phyloP scores from a whole-genome alignment of 1,284 basidiomycete genomes.

The Salmacisia buchloeana region DNA sequence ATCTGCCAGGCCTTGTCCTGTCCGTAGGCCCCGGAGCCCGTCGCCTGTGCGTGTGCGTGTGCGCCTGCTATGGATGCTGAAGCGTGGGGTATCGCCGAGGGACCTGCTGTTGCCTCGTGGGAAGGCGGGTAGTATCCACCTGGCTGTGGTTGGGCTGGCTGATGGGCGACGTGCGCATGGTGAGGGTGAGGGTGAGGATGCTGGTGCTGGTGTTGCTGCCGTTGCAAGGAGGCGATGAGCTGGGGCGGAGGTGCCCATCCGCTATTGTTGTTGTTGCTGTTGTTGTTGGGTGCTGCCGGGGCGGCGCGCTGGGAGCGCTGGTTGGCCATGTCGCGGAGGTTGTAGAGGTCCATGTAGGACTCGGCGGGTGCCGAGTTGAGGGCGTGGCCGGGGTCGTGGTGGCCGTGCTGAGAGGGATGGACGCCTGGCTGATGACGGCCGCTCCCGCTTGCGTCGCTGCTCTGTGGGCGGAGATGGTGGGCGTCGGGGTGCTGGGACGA shows the following conservation, averaged over 20 bases:
- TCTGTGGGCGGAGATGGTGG: too few relatives aligned
- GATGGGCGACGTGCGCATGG: too few relatives aligned
- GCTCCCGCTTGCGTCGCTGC: too few relatives aligned
- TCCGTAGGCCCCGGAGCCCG: constrained; percentile 20
- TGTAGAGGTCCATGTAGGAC: neutral
- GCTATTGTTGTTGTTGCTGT: too few relatives aligned
- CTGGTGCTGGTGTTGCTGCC: neutral
- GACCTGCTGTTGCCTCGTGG: neutral
- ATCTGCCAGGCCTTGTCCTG: constrained; percentile 37
- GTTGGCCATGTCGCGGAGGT: neutral
- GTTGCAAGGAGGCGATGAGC: neutral
- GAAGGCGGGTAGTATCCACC: neutral
- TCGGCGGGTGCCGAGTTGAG: neutral
- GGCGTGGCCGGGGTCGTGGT: neutral
- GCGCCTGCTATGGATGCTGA: constrained; percentile 15
- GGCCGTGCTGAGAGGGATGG: neutral
- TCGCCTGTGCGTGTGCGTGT: neutral
- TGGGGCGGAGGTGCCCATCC: constrained; percentile 2
- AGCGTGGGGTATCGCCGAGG: too few relatives aligned
- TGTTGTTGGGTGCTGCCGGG: neutral
- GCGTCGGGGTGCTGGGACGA: neutral
- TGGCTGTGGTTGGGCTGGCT: neutral
- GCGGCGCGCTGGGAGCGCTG: neutral
- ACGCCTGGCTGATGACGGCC: neutral
- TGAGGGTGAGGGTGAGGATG: neutral